Percentiles rank a stretch among this genome's conserved stretches.
phyloP scores from a whole-genome alignment of 768 basidiomycete genomes.

The Calocybe indica region DNA sequence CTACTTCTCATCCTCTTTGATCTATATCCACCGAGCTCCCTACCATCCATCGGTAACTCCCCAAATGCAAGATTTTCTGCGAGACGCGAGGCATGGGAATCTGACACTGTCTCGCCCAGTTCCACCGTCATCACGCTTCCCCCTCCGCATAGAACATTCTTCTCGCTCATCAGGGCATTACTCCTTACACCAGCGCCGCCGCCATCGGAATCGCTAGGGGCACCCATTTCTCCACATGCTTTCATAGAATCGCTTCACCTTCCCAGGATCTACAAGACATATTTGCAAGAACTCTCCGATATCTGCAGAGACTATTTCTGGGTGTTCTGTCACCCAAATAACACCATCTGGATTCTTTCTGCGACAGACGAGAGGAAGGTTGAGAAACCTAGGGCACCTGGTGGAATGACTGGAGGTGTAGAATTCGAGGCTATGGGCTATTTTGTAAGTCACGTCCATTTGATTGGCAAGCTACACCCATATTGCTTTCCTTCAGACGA shows the following conservation, averaged over 20 bases:
- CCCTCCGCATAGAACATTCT: slow-evolving; percentile 64
- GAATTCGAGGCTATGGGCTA: slow-evolving; percentile 97
- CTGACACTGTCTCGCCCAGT: slow-evolving; percentile 27
- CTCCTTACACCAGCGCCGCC: slow-evolving; percentile 70
- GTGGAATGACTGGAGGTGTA: slow-evolving; percentile 98
- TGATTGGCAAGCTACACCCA: background rate
- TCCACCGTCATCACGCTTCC: slow-evolving; percentile 62
- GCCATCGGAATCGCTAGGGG: slow-evolving; percentile 53
- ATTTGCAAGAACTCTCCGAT: slow-evolving; percentile 80
- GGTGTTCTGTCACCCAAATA: slow-evolving; percentile 96
- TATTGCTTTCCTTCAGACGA: slow-evolving; percentile 48
- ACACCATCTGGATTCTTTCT: slow-evolving; percentile 80
- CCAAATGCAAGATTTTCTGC: slow-evolving; percentile 16
- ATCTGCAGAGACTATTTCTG: slow-evolving; percentile 92
- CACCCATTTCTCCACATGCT: slow-evolving; percentile 65
- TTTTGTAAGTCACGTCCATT: slow-evolving; percentile 53
- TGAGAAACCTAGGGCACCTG: slow-evolving; percentile 89
- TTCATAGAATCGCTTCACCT: slow-evolving; percentile 72
- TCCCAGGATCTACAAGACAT: slow-evolving; percentile 74
- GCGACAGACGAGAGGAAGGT: slow-evolving; percentile 83
- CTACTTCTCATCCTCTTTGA: slow-evolving; percentile 85
- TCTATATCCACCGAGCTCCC: slow-evolving; percentile 69
- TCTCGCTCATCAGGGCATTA: slow-evolving; percentile 67
- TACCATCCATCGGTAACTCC: slow-evolving; percentile 43
- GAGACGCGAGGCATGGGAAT: slow-evolving; percentile 55